Evolutionary conservation across 176 grass and related monocot species (phyloP), one percentile per base, ranked within the genome.

Genomic region (Rhipidocladum racemiflorum): DNA sequence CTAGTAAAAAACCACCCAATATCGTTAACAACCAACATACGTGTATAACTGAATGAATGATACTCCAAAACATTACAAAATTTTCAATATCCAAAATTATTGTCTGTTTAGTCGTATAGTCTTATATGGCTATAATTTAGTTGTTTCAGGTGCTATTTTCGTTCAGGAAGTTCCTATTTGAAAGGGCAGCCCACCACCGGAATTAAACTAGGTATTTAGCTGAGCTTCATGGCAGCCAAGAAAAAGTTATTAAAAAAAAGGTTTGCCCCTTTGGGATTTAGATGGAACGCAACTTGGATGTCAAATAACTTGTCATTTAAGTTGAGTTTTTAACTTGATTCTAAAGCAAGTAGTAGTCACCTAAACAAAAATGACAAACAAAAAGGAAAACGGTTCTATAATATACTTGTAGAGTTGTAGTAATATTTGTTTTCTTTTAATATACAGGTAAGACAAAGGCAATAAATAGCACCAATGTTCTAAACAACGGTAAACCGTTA

Each of bases 131-230:
- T 14, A 23, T 2, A 30, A 29, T 53, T 32, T 30, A 21, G 28
- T 73, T 53, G 20, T 75, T 21, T 35, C 38, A 34, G 72, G 30
- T 56, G 70, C 28, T 53, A 73, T 38, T 75, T 75, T 74, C 9
- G 30, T 74, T 74, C 20, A 54, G 29, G 30, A 23, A 74, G 18
- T 36, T 54, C 3, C 12, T 6, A 74, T 34, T 35, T 74, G 18
- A 74, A 74, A 51, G 38, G 30, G 18, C 71, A 36, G 70, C 5
- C 48, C 17, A 36, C 48, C 17, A 36, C 46, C 30, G 13, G 18
- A 55, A 36, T 23, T 55, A 21, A 51, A 74, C 49, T 74, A 74
- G 2, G 5, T 54, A 53, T 48, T 49, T 12, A 74, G 17, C 71
- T 36, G 71, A 74, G 18, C 30, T 74, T 74, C 10, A 55, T 7